Conservation (phyloP, 2,329 filamentous ascomycete genomes). For the Fusarium bulbicola region DNA sequence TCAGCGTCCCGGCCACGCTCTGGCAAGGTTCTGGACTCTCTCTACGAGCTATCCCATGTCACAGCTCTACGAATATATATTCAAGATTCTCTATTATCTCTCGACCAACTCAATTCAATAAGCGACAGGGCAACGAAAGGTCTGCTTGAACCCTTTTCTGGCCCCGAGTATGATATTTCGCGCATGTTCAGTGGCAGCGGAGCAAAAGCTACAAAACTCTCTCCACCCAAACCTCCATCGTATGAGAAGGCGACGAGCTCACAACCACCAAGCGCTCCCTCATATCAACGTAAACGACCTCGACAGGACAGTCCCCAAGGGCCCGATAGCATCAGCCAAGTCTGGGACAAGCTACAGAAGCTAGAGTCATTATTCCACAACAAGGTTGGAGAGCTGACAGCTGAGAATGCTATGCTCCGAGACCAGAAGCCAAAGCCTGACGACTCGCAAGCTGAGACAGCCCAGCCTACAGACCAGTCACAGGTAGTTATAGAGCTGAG, state of each 20-base stretch:
- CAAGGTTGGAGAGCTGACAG: neutral
- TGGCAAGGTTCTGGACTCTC: neutral
- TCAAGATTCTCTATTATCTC: neutral
- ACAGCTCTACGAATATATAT: constrained; percentile 2
- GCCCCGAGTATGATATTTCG: neutral
- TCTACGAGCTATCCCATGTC: neutral
- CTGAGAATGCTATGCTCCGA: neutral
- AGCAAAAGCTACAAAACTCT: neutral
- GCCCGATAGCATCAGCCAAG: neutral
- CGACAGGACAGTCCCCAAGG: neutral
- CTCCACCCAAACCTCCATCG: neutral
- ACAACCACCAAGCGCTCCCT: neutral
- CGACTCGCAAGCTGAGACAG: neutral
- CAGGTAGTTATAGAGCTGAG: neutral
- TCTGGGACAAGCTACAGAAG: constrained; percentile 3
- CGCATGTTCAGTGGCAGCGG: constrained; percentile 10
- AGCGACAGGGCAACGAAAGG: neutral
- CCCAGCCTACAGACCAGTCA: neutral
- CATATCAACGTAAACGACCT: neutral
- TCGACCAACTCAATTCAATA: neutral
- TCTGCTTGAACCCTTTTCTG: neutral
- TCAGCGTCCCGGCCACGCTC: neutral
- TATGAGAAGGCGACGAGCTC: neutral
- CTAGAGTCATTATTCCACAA: neutral
- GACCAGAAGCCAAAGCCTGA: neutral